Evolutionary conservation across 139 green algal species (phyloP).

Genomic region (Chlamydomonas sp.): DNA sequence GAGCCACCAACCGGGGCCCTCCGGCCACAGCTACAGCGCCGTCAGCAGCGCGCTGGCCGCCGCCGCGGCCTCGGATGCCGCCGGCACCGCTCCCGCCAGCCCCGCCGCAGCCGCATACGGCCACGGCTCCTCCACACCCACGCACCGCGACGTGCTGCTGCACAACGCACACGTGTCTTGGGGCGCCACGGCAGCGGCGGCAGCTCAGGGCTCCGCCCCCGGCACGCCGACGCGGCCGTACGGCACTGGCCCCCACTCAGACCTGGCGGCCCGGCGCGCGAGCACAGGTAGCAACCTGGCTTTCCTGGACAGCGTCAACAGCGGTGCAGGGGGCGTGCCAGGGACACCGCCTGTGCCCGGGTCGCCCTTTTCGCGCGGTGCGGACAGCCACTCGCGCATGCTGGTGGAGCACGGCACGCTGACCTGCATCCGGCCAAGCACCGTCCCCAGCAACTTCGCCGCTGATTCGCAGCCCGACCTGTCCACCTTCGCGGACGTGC

Average conservation of each 20-base stretch:
- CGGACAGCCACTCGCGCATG: conserved; percentile 9
- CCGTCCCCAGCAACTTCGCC: conserved; percentile 22
- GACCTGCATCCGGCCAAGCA: conserved; percentile 16
- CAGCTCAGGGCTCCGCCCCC: neutral
- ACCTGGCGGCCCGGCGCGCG: conserved; percentile 4
- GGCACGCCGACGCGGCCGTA: conserved; percentile 16
- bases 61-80: neutral
- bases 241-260: neutral
- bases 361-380: conserved; percentile 21
- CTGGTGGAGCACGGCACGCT: conserved; percentile 23
- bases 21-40: neutral
- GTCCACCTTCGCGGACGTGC: neutral
- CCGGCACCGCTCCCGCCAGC: neutral
- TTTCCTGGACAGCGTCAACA: neutral
- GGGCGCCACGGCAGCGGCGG: neutral
- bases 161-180: conserved; percentile 11
- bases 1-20: no score
- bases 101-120: neutral
- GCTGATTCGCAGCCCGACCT: conserved; percentile 20
- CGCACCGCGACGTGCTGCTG: neutral
- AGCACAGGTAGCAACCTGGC: neutral
- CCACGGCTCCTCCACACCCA: neutral
- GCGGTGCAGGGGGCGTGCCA: no score
- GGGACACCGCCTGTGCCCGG: neutral
- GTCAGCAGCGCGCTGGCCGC: neutral